These are phyloP conservation scores for Odonthalia washingtoniensis DNA, from an alignment of 31 red algal genomes.

Conservation along the genomic window DNA sequence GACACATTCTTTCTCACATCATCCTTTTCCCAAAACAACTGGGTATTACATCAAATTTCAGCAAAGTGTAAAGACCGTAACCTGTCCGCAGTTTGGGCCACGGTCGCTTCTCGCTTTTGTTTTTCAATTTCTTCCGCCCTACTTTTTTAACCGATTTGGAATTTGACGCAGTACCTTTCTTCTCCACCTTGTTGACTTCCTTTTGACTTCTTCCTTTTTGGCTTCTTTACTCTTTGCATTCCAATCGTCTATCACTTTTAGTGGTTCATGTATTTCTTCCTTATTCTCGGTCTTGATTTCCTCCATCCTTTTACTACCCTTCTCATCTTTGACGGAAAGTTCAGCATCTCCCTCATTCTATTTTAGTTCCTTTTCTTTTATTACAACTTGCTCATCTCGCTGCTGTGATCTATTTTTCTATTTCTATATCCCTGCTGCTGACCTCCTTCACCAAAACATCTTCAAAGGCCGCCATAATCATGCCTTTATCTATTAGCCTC, in stretches of 20 bases:
- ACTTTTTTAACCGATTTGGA: not conserved
- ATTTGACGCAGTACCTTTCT: not conserved
- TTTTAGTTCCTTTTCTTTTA: not conserved
- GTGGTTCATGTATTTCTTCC: not conserved
- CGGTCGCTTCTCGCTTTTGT: conserved; percentile 33
- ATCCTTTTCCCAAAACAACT: conserved; percentile 96
- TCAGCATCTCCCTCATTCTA: not conserved
- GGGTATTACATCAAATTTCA: conserved; percentile 94
- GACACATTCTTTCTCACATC: conserved; percentile 88
- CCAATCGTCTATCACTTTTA: not conserved
- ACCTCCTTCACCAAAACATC: not conserved
- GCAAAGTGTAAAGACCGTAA: conserved; percentile 92
- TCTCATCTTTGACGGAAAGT: not conserved
- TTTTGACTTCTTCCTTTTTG: not conserved
- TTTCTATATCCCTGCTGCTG: not conserved
- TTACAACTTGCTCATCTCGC: not conserved
- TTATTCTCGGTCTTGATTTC: not conserved
- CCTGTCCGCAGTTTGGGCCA: conserved; percentile 62
- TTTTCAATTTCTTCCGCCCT: not conserved
- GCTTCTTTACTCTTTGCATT: not conserved
- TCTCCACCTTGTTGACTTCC: not conserved
- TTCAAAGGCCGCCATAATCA: not conserved
- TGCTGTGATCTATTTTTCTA: not conserved
- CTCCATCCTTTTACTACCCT: not conserved
- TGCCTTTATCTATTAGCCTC: not conserved